These are phyloP conservation scores for Chlamydomonas schloesseri DNA, from an alignment of 139 green algal genomes.

Conservation along the genomic window DNA sequence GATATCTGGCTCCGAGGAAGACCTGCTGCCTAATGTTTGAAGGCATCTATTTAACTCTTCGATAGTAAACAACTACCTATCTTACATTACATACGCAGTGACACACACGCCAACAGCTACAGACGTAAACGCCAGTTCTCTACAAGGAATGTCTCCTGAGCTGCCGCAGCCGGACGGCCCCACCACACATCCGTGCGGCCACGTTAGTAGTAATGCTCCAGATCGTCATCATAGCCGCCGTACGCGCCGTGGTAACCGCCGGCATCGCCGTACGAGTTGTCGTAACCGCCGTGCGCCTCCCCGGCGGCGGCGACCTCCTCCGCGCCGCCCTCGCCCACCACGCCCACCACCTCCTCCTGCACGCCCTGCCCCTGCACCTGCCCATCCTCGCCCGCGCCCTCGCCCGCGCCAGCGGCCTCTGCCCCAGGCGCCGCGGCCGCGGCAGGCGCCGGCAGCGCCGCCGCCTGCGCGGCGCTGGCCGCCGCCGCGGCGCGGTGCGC, in stretches of 20 bases:
- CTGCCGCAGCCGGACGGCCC: too few species aligned
- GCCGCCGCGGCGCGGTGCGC: not conserved
- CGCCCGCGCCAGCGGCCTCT: not conserved
- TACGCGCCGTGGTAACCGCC: not conserved
- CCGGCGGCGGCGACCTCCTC: not conserved
- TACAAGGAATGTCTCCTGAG: too few species aligned
- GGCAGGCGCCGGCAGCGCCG: not conserved
- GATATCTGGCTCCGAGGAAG: too few species aligned
- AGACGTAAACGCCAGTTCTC: too few species aligned
- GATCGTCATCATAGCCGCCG: slow-evolving; percentile 34
- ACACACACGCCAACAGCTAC: too few species aligned
- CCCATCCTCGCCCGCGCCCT: not conserved
- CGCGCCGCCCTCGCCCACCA: not conserved
- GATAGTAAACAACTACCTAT: too few species aligned
- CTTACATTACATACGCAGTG: too few species aligned
- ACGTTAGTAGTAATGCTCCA: slow-evolving; percentile 18
- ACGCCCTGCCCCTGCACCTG: not conserved
- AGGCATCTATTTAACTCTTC: too few species aligned
- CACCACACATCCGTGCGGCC: too few species aligned
- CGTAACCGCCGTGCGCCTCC: not conserved
- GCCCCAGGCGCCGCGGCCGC: too few species aligned
- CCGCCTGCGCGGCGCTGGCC: not conserved
- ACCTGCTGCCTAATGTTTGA: too few species aligned
- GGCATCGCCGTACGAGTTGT: not conserved
- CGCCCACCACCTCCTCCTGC: not conserved